These are phyloP conservation scores for Aspergillus novoparasiticus DNA, from an alignment of 2,329 filamentous ascomycete species.

Conservation along the genomic window DNA sequence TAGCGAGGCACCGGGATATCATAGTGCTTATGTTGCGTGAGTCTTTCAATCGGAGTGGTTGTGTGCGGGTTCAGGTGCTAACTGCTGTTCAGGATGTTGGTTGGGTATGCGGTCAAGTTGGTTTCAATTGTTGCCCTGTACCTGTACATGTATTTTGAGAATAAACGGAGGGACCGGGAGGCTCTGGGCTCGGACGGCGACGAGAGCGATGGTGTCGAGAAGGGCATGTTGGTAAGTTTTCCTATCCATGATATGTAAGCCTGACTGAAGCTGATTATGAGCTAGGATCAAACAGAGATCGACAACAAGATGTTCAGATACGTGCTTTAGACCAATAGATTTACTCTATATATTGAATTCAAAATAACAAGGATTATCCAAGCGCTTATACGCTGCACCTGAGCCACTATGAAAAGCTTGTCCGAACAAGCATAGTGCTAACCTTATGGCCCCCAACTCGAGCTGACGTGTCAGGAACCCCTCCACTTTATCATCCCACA, in stretches of 20 bases:
- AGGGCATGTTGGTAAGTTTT: constrained; percentile 52
- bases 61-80: not conserved
- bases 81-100: constrained; percentile 50
- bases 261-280: not conserved
- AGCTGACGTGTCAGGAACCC: not conserved
- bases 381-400: not conserved
- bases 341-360: too few relatives aligned
- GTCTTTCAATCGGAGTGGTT: not conserved
- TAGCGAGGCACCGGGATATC: constrained; percentile 53
- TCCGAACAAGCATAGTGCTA: not conserved
- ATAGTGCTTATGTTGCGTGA: constrained; percentile 36
- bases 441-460: not conserved
- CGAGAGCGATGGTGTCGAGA: constrained; percentile 55
- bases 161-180: constrained; percentile 57
- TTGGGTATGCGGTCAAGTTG: constrained; percentile 59
- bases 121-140: constrained; percentile 54
- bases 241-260: not conserved
- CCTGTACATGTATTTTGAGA: constrained; percentile 58
- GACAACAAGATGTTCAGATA: constrained; percentile 60
- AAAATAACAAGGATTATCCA: too few relatives aligned
- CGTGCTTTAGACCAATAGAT: constrained; percentile 34
- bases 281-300: constrained; percentile 55
- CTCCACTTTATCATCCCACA: not conserved
- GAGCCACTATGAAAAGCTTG: not conserved
- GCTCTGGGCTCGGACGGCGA: constrained; percentile 44